Conservation (phyloP, 768 basidiomycete species). For the Cantharellus cinnabarinus region DNA sequence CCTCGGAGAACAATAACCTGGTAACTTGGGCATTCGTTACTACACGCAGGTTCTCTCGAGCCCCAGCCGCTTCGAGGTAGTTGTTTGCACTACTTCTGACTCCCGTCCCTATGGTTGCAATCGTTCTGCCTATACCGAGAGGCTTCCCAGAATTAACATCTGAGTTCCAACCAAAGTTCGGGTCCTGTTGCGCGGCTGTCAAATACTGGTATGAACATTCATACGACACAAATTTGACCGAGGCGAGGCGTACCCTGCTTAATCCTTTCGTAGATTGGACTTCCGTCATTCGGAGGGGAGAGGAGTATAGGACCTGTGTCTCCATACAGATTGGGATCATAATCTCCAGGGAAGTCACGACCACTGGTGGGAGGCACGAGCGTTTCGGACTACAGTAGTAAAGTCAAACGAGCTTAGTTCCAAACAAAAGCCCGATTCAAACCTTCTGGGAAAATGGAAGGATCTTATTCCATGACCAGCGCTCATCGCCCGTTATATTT, state of each 20-base stretch:
- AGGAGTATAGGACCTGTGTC: background rate
- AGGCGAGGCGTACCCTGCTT: background rate
- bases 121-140: background rate
- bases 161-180: background rate
- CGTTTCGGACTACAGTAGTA: slow-evolving; percentile 18
- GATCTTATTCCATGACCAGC: no score
- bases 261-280: background rate
- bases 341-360: slow-evolving; percentile 21
- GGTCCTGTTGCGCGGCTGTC: background rate
- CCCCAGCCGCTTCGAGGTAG: slow-evolving; percentile 14
- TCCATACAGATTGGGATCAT: slow-evolving; percentile 20
- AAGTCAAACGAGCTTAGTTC: no score
- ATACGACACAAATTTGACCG: no score
- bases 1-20: slow-evolving; percentile 2
- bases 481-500: no score
- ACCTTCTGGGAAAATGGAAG: no score
- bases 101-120: background rate
- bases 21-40: slow-evolving; percentile 12
- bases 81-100: background rate
- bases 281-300: background rate
- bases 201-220: no score
- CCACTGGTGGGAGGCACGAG: slow-evolving; percentile 20
- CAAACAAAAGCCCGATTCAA: no score
- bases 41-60: slow-evolving; percentile 21
- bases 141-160: background rate